Conservation (phyloP, 179 eudicot species). For the Dionaea muscipula region DNA sequence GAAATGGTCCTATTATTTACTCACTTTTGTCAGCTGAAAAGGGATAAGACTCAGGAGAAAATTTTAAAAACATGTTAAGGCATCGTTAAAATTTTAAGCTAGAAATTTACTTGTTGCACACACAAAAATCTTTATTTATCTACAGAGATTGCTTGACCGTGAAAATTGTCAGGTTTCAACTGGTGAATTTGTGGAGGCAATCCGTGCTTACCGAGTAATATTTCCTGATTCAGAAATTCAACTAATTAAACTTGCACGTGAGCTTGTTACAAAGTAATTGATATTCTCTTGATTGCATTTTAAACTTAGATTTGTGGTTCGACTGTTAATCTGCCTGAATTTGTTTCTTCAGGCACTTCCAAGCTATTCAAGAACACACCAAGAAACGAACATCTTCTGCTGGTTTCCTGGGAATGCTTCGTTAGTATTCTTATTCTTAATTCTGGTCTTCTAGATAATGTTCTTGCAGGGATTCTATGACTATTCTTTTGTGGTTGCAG, state of each 20-base stretch:
- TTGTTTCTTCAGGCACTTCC: conserved; percentile 53
- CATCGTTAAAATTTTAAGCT: not conserved
- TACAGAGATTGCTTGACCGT: conserved; percentile 7
- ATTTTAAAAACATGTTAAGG: not conserved
- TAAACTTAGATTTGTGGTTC: conserved; percentile 10
- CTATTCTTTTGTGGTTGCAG: too few relatives aligned
- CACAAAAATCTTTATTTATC: not conserved
- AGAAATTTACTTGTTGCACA: not conserved
- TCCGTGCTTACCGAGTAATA: conserved; percentile 77
- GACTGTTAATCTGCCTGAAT: not conserved
- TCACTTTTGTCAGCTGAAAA: not conserved
- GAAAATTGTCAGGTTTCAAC: conserved; percentile 48
- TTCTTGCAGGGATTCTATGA: not conserved
- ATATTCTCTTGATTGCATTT: conserved; percentile 2
- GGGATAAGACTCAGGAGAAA: not conserved
- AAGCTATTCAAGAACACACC: conserved; percentile 43
- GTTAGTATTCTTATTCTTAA: conserved; percentile 32
- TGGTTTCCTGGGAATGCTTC: conserved; percentile 47
- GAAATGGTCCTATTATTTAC: not conserved
- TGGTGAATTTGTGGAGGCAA: conserved; percentile 79
- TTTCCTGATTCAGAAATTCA: conserved; percentile 83
- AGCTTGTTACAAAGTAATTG: conserved; percentile 54
- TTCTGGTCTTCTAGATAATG: not conserved
- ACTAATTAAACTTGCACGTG: conserved; percentile 57
- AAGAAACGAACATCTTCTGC: conserved; percentile 29